Percentiles rank a stretch among this genome's conserved stretches.
Conservation (phyloP, 2,329 filamentous ascomycete species). For the Sclerotinia borealis region DNA sequence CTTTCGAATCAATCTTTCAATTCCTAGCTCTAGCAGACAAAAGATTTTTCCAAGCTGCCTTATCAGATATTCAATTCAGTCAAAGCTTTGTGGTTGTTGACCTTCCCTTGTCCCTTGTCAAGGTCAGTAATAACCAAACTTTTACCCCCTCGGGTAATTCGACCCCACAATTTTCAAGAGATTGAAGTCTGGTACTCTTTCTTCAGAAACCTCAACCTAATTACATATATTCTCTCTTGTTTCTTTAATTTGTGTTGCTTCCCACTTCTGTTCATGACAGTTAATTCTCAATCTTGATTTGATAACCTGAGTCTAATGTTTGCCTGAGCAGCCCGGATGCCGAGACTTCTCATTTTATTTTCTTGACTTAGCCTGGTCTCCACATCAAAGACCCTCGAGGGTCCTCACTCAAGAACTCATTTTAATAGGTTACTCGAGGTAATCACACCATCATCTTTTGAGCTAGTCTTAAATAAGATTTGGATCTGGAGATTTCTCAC, state of each 20-base stretch:
- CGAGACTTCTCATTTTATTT: background rate
- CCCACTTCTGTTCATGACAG: no score
- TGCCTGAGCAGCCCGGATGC: background rate
- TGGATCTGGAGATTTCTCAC: background rate
- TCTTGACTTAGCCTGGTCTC: background rate
- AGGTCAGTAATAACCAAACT: background rate
- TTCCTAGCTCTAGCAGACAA: no score
- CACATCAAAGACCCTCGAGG: background rate
- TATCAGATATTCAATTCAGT: background rate
- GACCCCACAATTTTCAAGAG: background rate
- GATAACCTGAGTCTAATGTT: background rate
- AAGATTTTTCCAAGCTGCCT: no score
- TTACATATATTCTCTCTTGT: no score
- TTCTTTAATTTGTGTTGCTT: background rate
- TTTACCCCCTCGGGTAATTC: background rate
- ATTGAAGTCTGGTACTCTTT: background rate
- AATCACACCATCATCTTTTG: background rate
- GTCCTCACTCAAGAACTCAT: background rate
- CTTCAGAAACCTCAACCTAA: background rate
- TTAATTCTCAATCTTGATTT: background rate
- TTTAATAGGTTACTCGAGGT: background rate
- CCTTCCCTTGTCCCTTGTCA: no score
- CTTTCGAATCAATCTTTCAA: no score
- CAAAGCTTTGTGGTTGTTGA: background rate
- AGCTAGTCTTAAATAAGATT: background rate